Base-by-base conservation (phyloP, 805 yeast genomes). In the Metschnikowia santaceciliae region DNA sequence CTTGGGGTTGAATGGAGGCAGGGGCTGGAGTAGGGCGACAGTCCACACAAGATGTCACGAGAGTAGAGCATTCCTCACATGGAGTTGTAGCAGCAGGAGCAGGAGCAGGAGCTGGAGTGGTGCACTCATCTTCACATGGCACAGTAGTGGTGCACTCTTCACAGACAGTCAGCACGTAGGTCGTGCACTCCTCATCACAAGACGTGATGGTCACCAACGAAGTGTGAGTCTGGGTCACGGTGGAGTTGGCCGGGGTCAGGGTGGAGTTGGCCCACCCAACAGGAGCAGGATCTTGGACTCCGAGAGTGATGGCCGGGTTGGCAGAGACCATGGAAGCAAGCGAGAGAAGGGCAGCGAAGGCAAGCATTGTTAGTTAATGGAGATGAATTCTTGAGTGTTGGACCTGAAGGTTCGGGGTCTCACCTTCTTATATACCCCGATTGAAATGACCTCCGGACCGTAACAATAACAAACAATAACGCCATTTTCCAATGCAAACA, bases 301-400 rank as follows among this genome's bases (percentile, higher is more conserved):
- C 51, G 46, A 68, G 61, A 42, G 53, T 45, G 58, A 66, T 61
- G 38, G 63, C 50, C 54, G 61, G 61, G 60, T 68, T 71, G 41
- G 72, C 72, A 30, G 56, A 51, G 47, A 60, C 63, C 46, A 47
- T 48, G 30, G 67, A 52, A 43, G 67, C 66, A 42, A 65, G 56
- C 35, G 67, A 48, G 33, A 60, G 46, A 43, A 64, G 48, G 37
- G 65, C 41, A 33, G 53, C 34, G 13, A 47, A 8, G 33, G 51
- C 51, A 46, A 53, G 42, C 55, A 53, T 53, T 33, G 35, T 8
- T 26, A 26, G 30, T 26, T 26, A 10, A 4, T 26, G 30, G 30
- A 26, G 11, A 10, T 10, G 11, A 26, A 26, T 26, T 26, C 30
- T 26, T 26, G 11, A 33, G 35, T 4, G 5, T 33, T 33, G 4